phyloP scores from a whole-genome alignment of 192 early-diverging fungal species.

The Umbelopsis isabellina region DNA sequence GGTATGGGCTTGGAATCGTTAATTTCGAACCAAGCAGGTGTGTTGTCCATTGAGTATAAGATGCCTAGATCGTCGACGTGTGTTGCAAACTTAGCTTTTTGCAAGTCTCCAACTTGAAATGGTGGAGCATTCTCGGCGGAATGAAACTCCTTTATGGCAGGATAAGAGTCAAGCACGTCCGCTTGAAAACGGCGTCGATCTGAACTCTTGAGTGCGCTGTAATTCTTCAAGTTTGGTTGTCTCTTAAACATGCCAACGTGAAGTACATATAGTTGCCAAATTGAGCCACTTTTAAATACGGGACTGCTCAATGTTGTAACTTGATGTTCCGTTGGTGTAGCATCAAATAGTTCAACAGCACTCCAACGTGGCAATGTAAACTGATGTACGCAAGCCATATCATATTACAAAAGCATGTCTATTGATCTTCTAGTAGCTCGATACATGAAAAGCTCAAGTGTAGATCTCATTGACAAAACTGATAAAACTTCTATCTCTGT shows the following conservation, averaged over 20 bases:
- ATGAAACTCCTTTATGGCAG: conserved; percentile 44
- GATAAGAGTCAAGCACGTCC: conserved; percentile 61
- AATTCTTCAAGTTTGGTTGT: conserved; percentile 66
- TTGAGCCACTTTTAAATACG: neutral
- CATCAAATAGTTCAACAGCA: too few species aligned
- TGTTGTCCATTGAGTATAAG: conserved; percentile 62
- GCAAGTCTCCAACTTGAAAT: conserved; percentile 59
- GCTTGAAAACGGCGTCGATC: conserved; percentile 67
- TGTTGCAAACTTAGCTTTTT: conserved; percentile 65
- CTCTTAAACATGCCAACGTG: conserved; percentile 73
- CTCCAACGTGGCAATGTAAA: too few species aligned
- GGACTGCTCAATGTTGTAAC: too few species aligned
- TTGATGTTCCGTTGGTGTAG: too few species aligned
- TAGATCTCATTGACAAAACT: too few species aligned
- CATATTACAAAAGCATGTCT: too few species aligned
- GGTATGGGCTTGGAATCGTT: conserved; percentile 60
- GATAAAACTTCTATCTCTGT: too few species aligned
- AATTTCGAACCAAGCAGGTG: conserved; percentile 71
- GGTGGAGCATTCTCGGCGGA: conserved; percentile 39
- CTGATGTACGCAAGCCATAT: too few species aligned
- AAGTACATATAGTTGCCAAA: neutral
- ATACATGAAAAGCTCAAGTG: too few species aligned
- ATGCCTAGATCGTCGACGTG: conserved; percentile 67
- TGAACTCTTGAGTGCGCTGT: conserved; percentile 67
- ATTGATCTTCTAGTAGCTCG: too few species aligned